Conservation (phyloP, 371 early-diverging fungal species). For the Mucor racemosus region DNA sequence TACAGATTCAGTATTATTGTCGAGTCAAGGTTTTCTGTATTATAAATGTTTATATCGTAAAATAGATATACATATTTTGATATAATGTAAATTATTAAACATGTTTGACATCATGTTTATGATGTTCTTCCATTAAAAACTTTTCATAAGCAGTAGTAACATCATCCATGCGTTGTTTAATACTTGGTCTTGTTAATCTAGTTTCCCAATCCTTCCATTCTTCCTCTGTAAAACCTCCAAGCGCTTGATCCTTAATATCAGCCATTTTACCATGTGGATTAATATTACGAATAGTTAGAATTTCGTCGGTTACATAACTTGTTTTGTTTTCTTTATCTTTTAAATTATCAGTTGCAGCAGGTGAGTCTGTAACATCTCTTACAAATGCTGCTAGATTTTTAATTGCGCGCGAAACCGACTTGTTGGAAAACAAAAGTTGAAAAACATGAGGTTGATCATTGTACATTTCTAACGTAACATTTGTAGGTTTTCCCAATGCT, state of each 20-base stretch:
- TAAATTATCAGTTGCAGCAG: neutral
- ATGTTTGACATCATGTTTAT: neutral
- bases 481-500: slow-evolving; percentile 18
- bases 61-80: no score
- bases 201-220: slow-evolving; percentile 38
- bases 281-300: slow-evolving; percentile 19
- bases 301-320: slow-evolving; percentile 16
- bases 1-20: neutral
- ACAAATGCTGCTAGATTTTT: slow-evolving; percentile 35
- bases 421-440: slow-evolving; percentile 52
- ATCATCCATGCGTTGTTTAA: slow-evolving; percentile 35
- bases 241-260: slow-evolving; percentile 23
- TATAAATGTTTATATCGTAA: no score
- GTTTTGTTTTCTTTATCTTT: slow-evolving; percentile 7
- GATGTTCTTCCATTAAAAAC: neutral
- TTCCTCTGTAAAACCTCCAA: slow-evolving; percentile 12
- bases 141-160: slow-evolving; percentile 6
- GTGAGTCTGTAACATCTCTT: slow-evolving; percentile 19
- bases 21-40: neutral
- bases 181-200: slow-evolving; percentile 26
- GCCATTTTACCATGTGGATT: slow-evolving; percentile 29
- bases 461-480: slow-evolving; percentile 50
- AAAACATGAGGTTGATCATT: slow-evolving; percentile 85
- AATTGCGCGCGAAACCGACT: slow-evolving; percentile 26
- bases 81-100: neutral